Evolutionary conservation across 805 yeast species (phyloP), one percentile per base, ranked within the genome.

Genomic region (Maudiozyma saulgeensis): DNA sequence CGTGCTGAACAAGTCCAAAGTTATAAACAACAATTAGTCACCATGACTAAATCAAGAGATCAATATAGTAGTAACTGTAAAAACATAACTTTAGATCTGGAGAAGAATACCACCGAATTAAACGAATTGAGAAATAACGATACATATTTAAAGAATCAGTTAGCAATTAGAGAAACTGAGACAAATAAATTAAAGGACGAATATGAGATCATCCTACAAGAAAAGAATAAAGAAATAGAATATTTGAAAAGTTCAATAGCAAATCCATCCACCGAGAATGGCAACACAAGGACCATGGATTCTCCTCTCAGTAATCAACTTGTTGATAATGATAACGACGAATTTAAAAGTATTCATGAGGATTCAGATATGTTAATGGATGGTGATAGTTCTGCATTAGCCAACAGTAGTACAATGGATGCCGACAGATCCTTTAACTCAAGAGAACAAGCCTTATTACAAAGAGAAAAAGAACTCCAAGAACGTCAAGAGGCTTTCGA

Each of bases 401-500:
- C 46, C 9, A 43, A 49, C 25, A 42, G 37, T 23, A 47, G 42
- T 34, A 8, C 38, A 2, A 21, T 26, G 6, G 48, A 49, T n/a
- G n/a, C 19, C 4, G 52, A 46, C 26, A 40, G 16, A 13, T 46
- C 49, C 13, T 42, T 45, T 31, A 59, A 55, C 40, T 59, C 59
- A 41, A 60, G 62, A 39, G 67, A 64, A 43, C 43, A 62, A 23
- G 64, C 60, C 41, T 47, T 64, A 25, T 58, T 59, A 37, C 57
- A 53, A 26, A 62, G 58, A 43, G 68, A 64, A 48, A 34, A 57
- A 34, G 59, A 58, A 15, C 46, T 66, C 34, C 59, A 59, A 51
- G 66, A 66, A 49, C 56, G 60, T n/a, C 68, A 64, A 52, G 42
- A 54, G 19, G 63, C 60, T 41, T 54, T 63, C 1, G 58, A 61